A percentile compares a stretch with the other conserved stretches of the same genome.
phyloP scores from a whole-genome alignment of 345 rosid species.

The Moricandia arvensis region DNA sequence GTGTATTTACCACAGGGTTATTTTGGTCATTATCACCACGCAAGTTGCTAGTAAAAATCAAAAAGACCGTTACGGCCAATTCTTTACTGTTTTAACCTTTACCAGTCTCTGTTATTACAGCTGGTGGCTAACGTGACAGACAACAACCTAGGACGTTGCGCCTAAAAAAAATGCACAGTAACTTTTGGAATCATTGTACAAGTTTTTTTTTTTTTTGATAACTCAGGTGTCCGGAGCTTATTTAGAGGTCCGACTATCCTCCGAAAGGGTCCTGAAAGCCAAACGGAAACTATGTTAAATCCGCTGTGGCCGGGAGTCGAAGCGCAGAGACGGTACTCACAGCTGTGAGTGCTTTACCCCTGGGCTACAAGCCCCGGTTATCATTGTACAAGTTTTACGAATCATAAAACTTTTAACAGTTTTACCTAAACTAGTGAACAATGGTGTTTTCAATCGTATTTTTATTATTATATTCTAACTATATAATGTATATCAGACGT shows the following conservation, averaged over 20 bases:
- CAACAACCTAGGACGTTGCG: conserved; percentile 38
- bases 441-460: not conserved
- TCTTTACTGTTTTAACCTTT: conserved; percentile 32
- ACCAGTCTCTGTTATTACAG: conserved; percentile 34
- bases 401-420: not conserved
- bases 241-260: too few relatives aligned
- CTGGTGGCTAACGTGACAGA: conserved; percentile 38
- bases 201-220: too few relatives aligned
- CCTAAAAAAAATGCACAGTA: not conserved
- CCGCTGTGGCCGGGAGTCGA: too few relatives aligned
- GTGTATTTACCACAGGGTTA: conserved; percentile 9
- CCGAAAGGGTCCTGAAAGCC: too few relatives aligned
- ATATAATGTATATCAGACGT: not conserved
- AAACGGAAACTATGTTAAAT: too few relatives aligned
- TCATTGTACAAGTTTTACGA: too few relatives aligned
- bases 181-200: conserved; percentile 26
- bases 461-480: not conserved
- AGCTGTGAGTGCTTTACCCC: too few relatives aligned
- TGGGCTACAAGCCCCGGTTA: too few relatives aligned
- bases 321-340: too few relatives aligned
- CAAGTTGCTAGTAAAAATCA: conserved; percentile 26
- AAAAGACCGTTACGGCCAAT: conserved; percentile 30
- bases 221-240: too few relatives aligned
- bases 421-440: not conserved
- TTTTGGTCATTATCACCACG: not conserved